Base-by-base conservation (phyloP, 2,329 filamentous ascomycete species). In the Pseudocercospora eumusae region DNA sequence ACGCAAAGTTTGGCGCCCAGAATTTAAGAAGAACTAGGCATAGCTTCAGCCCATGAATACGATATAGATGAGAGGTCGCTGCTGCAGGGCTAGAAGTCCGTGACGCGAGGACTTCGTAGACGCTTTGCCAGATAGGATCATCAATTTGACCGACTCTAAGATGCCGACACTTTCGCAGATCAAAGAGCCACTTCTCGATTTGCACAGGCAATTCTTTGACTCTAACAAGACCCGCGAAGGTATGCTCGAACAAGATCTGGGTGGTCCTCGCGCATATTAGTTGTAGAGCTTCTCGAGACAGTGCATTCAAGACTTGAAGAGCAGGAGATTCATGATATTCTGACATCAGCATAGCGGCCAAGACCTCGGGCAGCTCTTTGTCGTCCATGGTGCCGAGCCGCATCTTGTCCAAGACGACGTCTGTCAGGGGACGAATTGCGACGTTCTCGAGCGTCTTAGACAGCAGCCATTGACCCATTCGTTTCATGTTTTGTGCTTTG, bases 401-500 rank as follows among this genome's bases (percentile, higher is more conserved):
- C 21, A 68, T 53, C 45, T 73, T 72, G 21, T 69, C 67, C 1
- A 55, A 45, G 2, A 70, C 44, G 1, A 67, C 53, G 6, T 55
- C 25, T 13, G 50, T 28, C 6, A 63, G 28, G 27, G 61, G 33
- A 36, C 28, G 15, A 15, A 27, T 21, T 25, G 59, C 44, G 13
- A 49, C 20, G 15, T 25, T 40, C 18, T 42, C 27, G n/a, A 31
- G 36, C 13, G 36, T 25, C 15, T 36, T 54, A 3, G 25, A 33
- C 2, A 18, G 42, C 13, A 72, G 64, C 69, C 68, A 74, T 44
- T 69, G 11, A 20, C 63, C 28, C 13, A 73, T 42, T 4, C 56
- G 53, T 11, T 54, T 49, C 2, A 65, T 58, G 52, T 73, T 73
- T 9, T 61, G 42, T 1, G 71, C 70, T 42, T 60, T 59, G 2